Percentiles rank a stretch among this genome's conserved stretches.
Evolutionary conservation across 2,329 filamentous ascomycete species (phyloP).

Genomic region (Sporothrix curviconia): DNA sequence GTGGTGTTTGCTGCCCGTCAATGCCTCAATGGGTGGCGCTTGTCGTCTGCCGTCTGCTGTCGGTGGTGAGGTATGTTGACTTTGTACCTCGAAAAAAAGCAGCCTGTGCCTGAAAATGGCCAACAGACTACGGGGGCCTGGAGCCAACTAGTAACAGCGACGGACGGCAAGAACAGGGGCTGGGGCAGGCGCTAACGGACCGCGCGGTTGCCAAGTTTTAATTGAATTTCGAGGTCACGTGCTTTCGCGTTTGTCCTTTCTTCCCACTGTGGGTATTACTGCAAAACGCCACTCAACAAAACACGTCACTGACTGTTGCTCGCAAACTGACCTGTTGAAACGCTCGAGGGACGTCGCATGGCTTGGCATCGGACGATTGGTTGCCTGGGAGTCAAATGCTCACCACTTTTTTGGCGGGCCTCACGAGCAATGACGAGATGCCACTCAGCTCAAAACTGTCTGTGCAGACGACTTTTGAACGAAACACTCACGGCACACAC

Average conservation of each 20-base stretch:
- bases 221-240: constrained; percentile 20
- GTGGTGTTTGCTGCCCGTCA: neutral
- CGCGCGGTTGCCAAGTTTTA: neutral
- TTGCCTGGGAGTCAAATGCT: too few species aligned
- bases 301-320: neutral
- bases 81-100: neutral
- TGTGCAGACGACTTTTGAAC: too few species aligned
- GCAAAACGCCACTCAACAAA: neutral
- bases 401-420: too few species aligned
- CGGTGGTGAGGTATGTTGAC: neutral
- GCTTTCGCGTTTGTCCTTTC: constrained; percentile 15
- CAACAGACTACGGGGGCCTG: neutral
- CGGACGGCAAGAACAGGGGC: constrained; percentile 1
- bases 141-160: neutral
- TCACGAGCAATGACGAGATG: too few species aligned
- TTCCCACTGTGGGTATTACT: constrained; percentile 2
- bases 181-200: neutral
- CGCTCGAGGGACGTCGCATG: neutral
- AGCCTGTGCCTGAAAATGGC: neutral
- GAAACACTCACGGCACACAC: neutral
- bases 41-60: neutral
- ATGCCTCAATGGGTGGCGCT: neutral
- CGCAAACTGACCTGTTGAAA: constrained; percentile 8
- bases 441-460: too few species aligned
- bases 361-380: too few species aligned